These are phyloP conservation scores for Crithidia sp. DNA, from an alignment of 208 protist species.

Conservation along the genomic window DNA sequence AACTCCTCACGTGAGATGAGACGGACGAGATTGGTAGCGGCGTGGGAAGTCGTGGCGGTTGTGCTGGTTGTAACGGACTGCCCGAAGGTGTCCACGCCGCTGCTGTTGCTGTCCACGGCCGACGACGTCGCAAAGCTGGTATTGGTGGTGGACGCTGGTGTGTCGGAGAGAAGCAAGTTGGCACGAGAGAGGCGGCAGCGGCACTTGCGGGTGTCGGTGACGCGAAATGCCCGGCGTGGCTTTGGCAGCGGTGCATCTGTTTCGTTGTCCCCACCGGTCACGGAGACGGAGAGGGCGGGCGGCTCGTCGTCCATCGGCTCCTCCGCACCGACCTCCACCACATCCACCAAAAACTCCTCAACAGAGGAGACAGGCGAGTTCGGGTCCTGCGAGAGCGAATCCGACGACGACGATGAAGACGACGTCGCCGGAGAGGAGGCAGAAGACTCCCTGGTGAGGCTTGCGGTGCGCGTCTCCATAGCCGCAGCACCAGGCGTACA, in stretches of 20 bases:
- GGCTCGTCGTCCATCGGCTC: background rate
- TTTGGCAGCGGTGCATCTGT: background rate
- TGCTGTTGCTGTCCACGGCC: background rate
- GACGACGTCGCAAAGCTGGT: constrained; percentile 10
- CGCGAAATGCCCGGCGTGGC: constrained; percentile 6
- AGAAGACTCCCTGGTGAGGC: background rate
- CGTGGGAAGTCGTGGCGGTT: background rate
- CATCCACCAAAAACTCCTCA: background rate
- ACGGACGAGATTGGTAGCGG: background rate
- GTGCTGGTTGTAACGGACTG: background rate
- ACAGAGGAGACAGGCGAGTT: constrained; percentile 1
- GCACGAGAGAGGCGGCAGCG: constrained; percentile 4
- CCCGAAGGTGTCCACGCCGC: background rate
- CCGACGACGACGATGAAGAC: background rate
- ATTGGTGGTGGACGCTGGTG: background rate
- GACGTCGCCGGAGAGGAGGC: background rate
- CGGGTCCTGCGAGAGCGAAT: constrained; percentile 5
- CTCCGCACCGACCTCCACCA: constrained; percentile 1
- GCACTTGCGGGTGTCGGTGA: constrained; percentile 12
- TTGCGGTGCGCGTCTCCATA: background rate
- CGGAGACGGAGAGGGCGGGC: background rate
- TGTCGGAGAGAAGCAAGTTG: background rate
- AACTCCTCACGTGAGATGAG: constrained; percentile 3
- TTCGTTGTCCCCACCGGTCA: background rate
- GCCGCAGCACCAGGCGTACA: too few species aligned